Evolutionary conservation across 805 yeast genomes (phyloP), one percentile per base, ranked within the genome.

Genomic region (Sungouiella thailandica): DNA sequence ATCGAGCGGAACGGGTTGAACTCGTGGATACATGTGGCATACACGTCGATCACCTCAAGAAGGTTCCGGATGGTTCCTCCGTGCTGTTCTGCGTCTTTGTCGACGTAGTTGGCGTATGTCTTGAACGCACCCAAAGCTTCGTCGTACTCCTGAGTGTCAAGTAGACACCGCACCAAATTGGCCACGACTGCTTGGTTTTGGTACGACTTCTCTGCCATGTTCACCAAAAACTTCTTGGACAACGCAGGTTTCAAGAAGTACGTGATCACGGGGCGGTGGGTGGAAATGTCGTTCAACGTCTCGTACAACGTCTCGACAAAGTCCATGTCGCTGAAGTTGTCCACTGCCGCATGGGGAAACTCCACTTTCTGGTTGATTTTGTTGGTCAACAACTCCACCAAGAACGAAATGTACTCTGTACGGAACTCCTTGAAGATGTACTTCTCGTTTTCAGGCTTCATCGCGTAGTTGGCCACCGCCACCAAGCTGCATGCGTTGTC

Each of bases 91-190:
- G 53, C 52, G 11, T 62, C 66, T 25, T 55, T 58, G 12, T 56
- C 53, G 7, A 59, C 37, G 41, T 67, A 67, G 14, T 47, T 40
- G 6, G 51, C 43, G 38, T 55, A 66, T 1, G 71, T 64, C 22
- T 57, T 58, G 36, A 65, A 58, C 0, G 70, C 70, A 7, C 68
- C 68, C 32, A 60, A 49, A 1, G 72, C 72, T 40, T 67, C 72
- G 36, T 67, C 72, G 38, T 53, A 60, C 37, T 66, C 70, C 7
- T 51, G 44, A 31, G 55, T 42, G 12, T 60, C 62, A 13, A 65
- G 41, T 28, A 65, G 50, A 1, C 58, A 46, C 28, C 53, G 47
- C 17, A 66, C 56, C 27, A 58, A 52, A 33, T 53, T 54, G 8
- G 53, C 42, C 17, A 65, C 48, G n/a, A 66, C 57, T 2, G 47